Evolutionary conservation across 2,329 filamentous ascomycete genomes (phyloP), one percentile per base, ranked within the genome.

Genomic region (Blastomyces gilchristii): DNA sequence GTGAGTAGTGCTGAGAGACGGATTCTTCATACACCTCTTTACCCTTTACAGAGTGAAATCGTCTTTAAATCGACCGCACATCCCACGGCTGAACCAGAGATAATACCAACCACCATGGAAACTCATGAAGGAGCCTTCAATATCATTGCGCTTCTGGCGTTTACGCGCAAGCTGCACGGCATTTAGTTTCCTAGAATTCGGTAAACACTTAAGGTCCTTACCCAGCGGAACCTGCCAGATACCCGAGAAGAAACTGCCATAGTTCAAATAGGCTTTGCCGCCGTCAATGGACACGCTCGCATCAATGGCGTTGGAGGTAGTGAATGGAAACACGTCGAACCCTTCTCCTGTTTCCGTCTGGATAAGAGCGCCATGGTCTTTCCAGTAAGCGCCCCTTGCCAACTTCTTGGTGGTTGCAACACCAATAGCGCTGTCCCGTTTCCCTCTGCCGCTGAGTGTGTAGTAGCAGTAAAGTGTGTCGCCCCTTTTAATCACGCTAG

Each of bases 401-500:
- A 73, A 62, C 1, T 63, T 60, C 4, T 70, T 68, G 0, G 71
- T 69, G 2, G 72, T 72, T 3, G 74, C 74, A 34, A 76, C 69
- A 1, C 73, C 74, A 52, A 76, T 73, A 1, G 74, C 71, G 58
- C 74, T 76, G 39, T 74, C 64, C n/a, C 69, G 69, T 1, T 64
- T 68, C 12, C 73, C 73, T 2, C 31, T 50, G 9, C 61, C 34
- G 63, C 73, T 76, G 39, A 75, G 62, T 0, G 71, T 68, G 62
- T 76, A 76, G 65, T 69, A 76, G 65, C 74, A 76, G 66, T 76
- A 76, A 63, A 75, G 75, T 0, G 63, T 69, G 6, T 69, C 68
- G 25, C 71, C 69, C 61, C 64, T 65, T 39, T 71, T 60, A 16
- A 76, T 66, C 1, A 71, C 70, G 1, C 70, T 75, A 2, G 74